These are phyloP conservation scores for Claviceps humidiphila DNA, from an alignment of 2,329 filamentous ascomycete genomes.

Conservation along the genomic window DNA sequence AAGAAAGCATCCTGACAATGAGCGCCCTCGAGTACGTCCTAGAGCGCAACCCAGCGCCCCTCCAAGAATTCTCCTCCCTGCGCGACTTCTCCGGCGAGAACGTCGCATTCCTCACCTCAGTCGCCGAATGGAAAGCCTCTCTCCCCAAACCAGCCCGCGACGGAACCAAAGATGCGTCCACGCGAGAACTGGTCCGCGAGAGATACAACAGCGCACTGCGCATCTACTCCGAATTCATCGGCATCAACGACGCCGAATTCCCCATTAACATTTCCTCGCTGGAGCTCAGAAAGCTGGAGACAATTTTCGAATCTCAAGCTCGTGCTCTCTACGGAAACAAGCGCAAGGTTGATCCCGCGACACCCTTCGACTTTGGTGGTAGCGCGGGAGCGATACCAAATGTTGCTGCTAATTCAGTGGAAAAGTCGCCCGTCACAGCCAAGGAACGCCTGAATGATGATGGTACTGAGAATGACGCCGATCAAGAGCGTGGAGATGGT, in stretches of 20 bases:
- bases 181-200: slow-evolving; percentile 23
- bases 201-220: slow-evolving; percentile 44
- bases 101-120: slow-evolving; percentile 50
- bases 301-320: slow-evolving; percentile 41
- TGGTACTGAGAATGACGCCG: background rate
- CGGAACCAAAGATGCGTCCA: slow-evolving; percentile 10
- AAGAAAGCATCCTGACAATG: slow-evolving; percentile 42
- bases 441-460: background rate
- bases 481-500: background rate
- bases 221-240: slow-evolving; percentile 50
- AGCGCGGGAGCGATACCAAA: background rate
- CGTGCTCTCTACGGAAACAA: slow-evolving; percentile 26
- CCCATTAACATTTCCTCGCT: slow-evolving; percentile 49
- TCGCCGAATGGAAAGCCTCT: slow-evolving; percentile 40
- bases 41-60: slow-evolving; percentile 41
- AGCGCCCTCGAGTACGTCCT: slow-evolving; percentile 49
- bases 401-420: background rate
- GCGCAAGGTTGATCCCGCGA: slow-evolving; percentile 21
- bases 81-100: slow-evolving; percentile 61
- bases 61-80: slow-evolving; percentile 51
- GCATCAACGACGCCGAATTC: slow-evolving; percentile 45
- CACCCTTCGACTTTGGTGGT: slow-evolving; percentile 21
- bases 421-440: background rate
- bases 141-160: slow-evolving; percentile 14
- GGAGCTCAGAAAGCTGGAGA: slow-evolving; percentile 36